Percentiles rank a stretch among this genome's conserved stretches.
Conservation (phyloP, 768 basidiomycete genomes). For the Mycena galopus region DNA sequence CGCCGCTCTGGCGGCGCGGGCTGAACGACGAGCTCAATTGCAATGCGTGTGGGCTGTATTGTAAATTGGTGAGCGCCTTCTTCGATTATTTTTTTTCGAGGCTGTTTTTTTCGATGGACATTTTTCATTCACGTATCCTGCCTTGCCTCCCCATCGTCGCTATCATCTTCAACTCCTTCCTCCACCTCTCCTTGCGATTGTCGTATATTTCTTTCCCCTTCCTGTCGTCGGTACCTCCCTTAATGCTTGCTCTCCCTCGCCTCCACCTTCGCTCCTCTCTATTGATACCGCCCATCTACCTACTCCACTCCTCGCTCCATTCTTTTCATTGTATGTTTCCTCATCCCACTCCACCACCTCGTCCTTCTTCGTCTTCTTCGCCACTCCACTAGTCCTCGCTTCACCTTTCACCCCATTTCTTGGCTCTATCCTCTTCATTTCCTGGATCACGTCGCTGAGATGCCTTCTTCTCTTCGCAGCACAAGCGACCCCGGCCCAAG, state of each 20-base stretch:
- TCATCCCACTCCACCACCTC: not conserved
- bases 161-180: not conserved
- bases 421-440: not conserved
- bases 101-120: not conserved
- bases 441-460: constrained; percentile 18
- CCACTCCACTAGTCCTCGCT: not conserved
- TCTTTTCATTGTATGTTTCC: not conserved
- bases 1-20: constrained; percentile 88
- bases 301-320: not conserved
- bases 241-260: no score
- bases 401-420: not conserved
- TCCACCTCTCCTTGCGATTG: no score
- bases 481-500: constrained; percentile 91
- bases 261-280: no score
- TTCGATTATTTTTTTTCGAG: constrained; percentile 8
- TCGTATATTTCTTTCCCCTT: no score
- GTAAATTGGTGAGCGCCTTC: constrained; percentile 74
- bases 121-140: not conserved
- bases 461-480: constrained; percentile 55
- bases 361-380: not conserved
- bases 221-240: no score
- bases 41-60: constrained; percentile 90
- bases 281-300: not conserved
- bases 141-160: not conserved
- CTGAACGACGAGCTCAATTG: constrained; percentile 92